Evolutionary conservation across 495 filamentous ascomycete genomes (phyloP).

Genomic region (Podospora pseudopauciseta): DNA sequence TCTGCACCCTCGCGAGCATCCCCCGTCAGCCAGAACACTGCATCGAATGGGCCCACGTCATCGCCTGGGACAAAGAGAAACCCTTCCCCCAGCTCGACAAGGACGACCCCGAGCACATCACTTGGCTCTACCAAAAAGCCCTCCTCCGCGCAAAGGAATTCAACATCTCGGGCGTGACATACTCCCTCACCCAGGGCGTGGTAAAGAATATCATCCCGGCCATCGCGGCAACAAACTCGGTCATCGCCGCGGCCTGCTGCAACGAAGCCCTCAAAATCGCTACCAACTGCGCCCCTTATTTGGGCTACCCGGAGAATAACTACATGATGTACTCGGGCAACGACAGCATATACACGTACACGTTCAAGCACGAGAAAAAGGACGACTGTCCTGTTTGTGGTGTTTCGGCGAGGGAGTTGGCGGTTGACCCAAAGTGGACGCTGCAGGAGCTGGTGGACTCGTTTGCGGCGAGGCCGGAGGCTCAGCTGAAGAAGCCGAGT

Average conservation of each 20-base stretch:
- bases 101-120: constrained; percentile 95
- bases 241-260: constrained; percentile 91
- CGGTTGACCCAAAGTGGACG: constrained; percentile 67
- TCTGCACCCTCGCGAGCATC: constrained; percentile 95
- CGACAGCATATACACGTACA: constrained; percentile 93
- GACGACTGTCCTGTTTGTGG: constrained; percentile 94
- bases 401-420: constrained; percentile 67
- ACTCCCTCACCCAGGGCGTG: constrained; percentile 94
- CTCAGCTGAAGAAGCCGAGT: constrained; percentile 86
- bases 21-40: constrained; percentile 97
- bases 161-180: constrained; percentile 89
- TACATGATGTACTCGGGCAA: constrained; percentile 99
- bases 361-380: constrained; percentile 88
- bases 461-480: constrained; percentile 75
- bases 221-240: constrained; percentile 95
- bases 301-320: constrained; percentile 57
- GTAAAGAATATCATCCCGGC: constrained; percentile 99
- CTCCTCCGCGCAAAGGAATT: constrained; percentile 78
- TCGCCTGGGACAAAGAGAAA: constrained; percentile 61
- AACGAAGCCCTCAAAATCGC: constrained; percentile 96
- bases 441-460: constrained; percentile 83
- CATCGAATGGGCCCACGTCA: constrained; percentile 97
- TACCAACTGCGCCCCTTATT: constrained; percentile 71
- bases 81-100: constrained; percentile 73
- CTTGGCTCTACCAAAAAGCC: constrained; percentile 90